These are phyloP conservation scores for Saturnispora silvae DNA, from an alignment of 805 yeast species.

Conservation along the genomic window DNA sequence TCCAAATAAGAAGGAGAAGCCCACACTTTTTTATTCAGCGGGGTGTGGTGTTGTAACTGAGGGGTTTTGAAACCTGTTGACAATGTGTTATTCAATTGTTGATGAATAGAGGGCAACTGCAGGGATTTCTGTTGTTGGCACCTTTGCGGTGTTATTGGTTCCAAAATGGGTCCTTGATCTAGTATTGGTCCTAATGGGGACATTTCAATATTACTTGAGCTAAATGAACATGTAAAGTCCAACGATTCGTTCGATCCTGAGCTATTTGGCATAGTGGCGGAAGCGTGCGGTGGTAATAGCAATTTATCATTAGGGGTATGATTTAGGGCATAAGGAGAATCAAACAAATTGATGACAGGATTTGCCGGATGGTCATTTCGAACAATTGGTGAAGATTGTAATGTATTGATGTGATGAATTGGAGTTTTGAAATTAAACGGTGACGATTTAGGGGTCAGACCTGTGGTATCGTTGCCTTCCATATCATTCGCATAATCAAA, in stretches of 20 bases:
- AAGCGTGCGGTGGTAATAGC: background rate
- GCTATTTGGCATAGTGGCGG: too few relatives aligned
- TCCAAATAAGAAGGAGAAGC: slow-evolving; percentile 57
- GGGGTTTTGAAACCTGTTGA: slow-evolving; percentile 22
- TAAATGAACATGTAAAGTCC: slow-evolving; percentile 54
- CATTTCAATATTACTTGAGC: slow-evolving; percentile 52
- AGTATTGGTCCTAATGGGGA: slow-evolving; percentile 43
- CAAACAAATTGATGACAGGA: too few relatives aligned
- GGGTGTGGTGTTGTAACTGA: slow-evolving; percentile 15
- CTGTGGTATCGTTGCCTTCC: background rate
- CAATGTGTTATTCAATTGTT: slow-evolving; percentile 3
- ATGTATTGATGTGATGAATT: background rate
- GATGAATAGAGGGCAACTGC: slow-evolving; percentile 12
- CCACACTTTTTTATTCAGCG: slow-evolving; percentile 38
- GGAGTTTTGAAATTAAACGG: slow-evolving; percentile 6
- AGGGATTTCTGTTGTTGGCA: slow-evolving; percentile 6
- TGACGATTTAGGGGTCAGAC: background rate
- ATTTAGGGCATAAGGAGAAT: too few relatives aligned
- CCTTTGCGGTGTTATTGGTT: slow-evolving; percentile 48
- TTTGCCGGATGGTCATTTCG: too few relatives aligned
- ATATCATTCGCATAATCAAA: background rate
- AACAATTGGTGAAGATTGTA: slow-evolving; percentile 11
- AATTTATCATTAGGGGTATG: too few relatives aligned
- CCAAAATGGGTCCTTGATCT: slow-evolving; percentile 56
- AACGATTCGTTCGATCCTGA: slow-evolving; percentile 21